Evolutionary conservation across 2,329 filamentous ascomycete species (phyloP).

Genomic region (Aspergillus tanneri): DNA sequence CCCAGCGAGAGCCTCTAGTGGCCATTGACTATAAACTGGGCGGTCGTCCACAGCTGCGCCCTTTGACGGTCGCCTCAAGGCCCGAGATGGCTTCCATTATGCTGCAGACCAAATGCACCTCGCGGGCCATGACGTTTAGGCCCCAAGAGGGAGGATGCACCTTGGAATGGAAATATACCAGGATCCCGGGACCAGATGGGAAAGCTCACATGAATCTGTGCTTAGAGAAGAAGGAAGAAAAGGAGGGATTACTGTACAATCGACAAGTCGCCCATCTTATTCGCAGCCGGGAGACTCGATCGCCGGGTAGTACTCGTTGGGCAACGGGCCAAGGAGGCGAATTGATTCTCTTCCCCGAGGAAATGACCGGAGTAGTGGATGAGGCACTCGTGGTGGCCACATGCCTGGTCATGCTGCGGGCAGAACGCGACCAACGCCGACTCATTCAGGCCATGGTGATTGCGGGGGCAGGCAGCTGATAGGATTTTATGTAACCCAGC

Average conservation of each 20-base stretch:
- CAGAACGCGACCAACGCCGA: slow-evolving; percentile 61
- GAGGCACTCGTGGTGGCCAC: slow-evolving; percentile 57
- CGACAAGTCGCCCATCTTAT: neutral
- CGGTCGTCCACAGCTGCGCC: neutral
- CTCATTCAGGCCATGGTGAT: slow-evolving; percentile 53
- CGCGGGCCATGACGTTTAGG: neutral
- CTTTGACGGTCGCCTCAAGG: neutral
- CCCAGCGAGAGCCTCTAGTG: neutral
- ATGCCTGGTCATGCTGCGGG: slow-evolving; percentile 63
- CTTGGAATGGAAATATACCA: neutral
- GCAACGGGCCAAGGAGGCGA: too few relatives aligned
- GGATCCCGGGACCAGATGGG: neutral
- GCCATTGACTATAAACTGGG: neutral
- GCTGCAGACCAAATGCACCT: neutral
- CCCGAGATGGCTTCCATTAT: neutral
- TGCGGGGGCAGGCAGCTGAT: slow-evolving; percentile 2
- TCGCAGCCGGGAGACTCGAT: too few relatives aligned
- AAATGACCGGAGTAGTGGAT: slow-evolving; percentile 27
- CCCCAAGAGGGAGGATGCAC: neutral
- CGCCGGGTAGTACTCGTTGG: too few relatives aligned
- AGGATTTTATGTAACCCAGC: too few relatives aligned
- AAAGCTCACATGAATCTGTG: too few relatives aligned
- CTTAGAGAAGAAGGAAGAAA: neutral
- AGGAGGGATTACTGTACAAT: neutral
- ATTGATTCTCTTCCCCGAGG: too few relatives aligned